Evolutionary conservation across 1,284 basidiomycete species (phyloP), one percentile per base, ranked within the genome.

Genomic region (Fistulina hepatica): DNA sequence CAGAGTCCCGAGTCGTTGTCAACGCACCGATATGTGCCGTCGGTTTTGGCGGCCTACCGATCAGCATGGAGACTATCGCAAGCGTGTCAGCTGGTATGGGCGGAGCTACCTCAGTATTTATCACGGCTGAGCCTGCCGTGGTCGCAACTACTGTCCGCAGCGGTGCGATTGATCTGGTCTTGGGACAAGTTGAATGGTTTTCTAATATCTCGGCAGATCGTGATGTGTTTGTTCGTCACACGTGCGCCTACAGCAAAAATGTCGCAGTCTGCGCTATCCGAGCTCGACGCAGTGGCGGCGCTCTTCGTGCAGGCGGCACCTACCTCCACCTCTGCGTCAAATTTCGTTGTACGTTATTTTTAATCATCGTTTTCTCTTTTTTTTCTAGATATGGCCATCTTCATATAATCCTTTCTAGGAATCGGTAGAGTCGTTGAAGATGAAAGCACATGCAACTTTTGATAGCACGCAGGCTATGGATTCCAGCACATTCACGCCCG

Each of bases 21-120:
- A 32, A 63, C 63, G 43, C 78, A 82, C 49, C 67, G 64, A 49
- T 82, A 73, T 48, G 65, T 71, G 0, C 71, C 74, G 0, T 83
- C 81, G 1, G 73, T 82, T 1, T 66, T 79, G 53, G 74, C 81
- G 0, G 69, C 72, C 13, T 82, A 78, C 54, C 73, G 77, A 5
- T 78, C 76, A 8, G 73, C 77, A 6, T 81, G 76, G 72, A 60
- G 78, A 13, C 49, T 81, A 17, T 69, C 76, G 27, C 61, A 69
- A 28, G 62, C 60, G 1, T 55, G 76, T 31, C 55, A 57, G 10
- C 52, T 62, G n/a, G 54, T 63, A 2, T 69, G 65, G 54, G 50
- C 53, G 16, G 44, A 50, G 19, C 56, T 59, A 3, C 64, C 70
- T 1, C 51, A 59, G 1, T 46, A 69, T 6, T 46, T 71, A 4